These are phyloP conservation scores for Brassica napus DNA, from an alignment of 345 rosid genomes.

Conservation along the genomic window Da-Ae NC_063435.1:5700501-5701000, in stretches of 20 bases:
- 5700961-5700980: slow-evolving; percentile 75
- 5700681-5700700: slow-evolving; percentile 45
- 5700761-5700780: slow-evolving; percentile 40
- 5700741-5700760: slow-evolving; percentile 35
- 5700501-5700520: slow-evolving; percentile 65
- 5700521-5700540: slow-evolving; percentile 43
- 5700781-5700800: slow-evolving; percentile 63
- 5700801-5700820: slow-evolving; percentile 85
- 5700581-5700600: slow-evolving; percentile 46
- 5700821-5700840: slow-evolving; percentile 72
- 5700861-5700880: slow-evolving; percentile 57
- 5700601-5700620: slow-evolving; percentile 40
- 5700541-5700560: slow-evolving; percentile 47
- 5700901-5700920: slow-evolving; percentile 59
- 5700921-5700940: slow-evolving; percentile 71
- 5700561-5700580: slow-evolving; percentile 44
- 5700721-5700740: slow-evolving; percentile 45
- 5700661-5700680: slow-evolving; percentile 41
- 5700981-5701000: slow-evolving; percentile 70
- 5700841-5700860: slow-evolving; percentile 93
- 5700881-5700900: slow-evolving; percentile 70
- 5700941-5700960: slow-evolving; percentile 92
- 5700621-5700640: slow-evolving; percentile 47
- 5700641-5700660: slow-evolving; percentile 44
- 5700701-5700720: slow-evolving; percentile 40